Conservation (phyloP, 148 eudicot species). For the Tetragonia tetragonoides region DNA sequence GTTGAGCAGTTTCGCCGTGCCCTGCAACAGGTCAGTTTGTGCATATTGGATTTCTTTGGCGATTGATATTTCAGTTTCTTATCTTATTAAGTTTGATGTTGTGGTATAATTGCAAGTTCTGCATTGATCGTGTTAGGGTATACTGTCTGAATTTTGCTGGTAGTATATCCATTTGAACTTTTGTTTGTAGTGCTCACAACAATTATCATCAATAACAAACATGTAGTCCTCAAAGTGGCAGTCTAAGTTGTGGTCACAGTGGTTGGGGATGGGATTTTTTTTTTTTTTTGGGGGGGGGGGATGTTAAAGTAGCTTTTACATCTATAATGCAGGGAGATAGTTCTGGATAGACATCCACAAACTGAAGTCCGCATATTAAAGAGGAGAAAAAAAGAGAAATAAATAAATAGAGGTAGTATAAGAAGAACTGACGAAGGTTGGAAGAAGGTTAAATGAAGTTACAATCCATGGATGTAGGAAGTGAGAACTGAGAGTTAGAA, state of each 20-base stretch:
- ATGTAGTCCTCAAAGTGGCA: too few relatives aligned
- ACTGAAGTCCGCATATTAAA: neutral
- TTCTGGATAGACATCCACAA: neutral
- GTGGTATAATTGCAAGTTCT: neutral
- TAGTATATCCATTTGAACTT: neutral
- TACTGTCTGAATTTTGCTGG: neutral
- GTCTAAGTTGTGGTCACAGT: too few relatives aligned
- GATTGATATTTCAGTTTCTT: neutral
- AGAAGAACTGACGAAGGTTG: neutral
- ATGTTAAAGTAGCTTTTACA: neutral
- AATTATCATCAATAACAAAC: too few relatives aligned
- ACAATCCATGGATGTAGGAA: neutral
- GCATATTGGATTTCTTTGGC: neutral
- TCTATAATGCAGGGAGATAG: neutral
- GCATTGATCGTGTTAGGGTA: neutral
- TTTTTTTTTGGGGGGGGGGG: neutral
- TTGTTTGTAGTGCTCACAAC: neutral
- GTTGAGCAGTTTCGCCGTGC: constrained; percentile 71
- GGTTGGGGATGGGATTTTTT: too few relatives aligned
- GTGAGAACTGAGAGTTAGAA: neutral
- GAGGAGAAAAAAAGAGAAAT: neutral
- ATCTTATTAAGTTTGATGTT: neutral
- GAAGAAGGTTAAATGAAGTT: neutral
- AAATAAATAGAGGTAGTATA: neutral
- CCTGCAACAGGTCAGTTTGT: constrained; percentile 61